Conservation (phyloP, 129 eudicot species). For the Artemisia annua region DNA sequence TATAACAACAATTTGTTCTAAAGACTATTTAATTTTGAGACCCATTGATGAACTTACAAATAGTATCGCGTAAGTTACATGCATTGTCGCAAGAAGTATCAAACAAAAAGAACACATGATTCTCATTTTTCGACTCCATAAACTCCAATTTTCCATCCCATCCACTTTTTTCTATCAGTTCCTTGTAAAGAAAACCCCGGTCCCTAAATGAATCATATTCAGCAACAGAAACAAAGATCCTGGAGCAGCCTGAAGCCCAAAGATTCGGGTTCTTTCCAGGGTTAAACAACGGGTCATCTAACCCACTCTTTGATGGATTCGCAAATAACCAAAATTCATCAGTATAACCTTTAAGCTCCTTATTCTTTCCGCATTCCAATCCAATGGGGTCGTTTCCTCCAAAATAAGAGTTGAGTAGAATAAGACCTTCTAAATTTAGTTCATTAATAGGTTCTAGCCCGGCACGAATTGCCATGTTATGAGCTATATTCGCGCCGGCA, state of each 20-base stretch:
- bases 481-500: conserved; percentile 54
- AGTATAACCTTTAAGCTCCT: neutral
- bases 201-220: conserved; percentile 41
- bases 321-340: conserved; percentile 27
- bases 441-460: conserved; percentile 13
- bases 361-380: conserved; percentile 18
- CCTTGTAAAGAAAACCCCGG: conserved; percentile 35
- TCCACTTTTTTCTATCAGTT: conserved; percentile 35
- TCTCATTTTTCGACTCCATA: conserved; percentile 39
- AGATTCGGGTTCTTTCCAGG: conserved; percentile 39
- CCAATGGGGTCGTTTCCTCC: conserved; percentile 45
- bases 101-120: conserved; percentile 41
- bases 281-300: conserved; percentile 43
- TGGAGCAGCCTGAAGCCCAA: conserved; percentile 22
- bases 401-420: conserved; percentile 49
- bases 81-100: conserved; percentile 14
- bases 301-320: conserved; percentile 31
- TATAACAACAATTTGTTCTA: too few relatives aligned
- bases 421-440: conserved; percentile 33
- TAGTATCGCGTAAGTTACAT: conserved; percentile 11
- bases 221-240: conserved; percentile 43
- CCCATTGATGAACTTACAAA: conserved; percentile 14
- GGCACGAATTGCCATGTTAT: conserved; percentile 40
- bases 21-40: conserved; percentile 1
- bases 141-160: conserved; percentile 45